These are phyloP conservation scores for Westerdykella ornata DNA, from an alignment of 2,329 filamentous ascomycete genomes.

Conservation along the genomic window DNA sequence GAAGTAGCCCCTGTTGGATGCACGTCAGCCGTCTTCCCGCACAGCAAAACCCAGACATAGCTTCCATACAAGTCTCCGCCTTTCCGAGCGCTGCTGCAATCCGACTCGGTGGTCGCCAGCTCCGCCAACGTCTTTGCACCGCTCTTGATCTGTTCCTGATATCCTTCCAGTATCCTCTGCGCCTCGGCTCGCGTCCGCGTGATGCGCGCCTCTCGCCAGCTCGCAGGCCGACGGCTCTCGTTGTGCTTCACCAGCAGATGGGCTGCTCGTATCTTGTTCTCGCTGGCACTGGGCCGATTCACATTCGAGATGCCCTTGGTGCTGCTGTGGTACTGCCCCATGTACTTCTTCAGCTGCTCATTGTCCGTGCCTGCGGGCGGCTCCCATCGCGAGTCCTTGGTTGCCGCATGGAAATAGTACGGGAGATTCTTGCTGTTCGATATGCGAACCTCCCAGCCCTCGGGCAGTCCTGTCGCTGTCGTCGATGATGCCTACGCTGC, in stretches of 20 bases:
- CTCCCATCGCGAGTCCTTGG: conserved; percentile 92
- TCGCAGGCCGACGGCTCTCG: conserved; percentile 79
- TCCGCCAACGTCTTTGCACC: conserved; percentile 58
- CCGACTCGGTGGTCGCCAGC: conserved; percentile 79
- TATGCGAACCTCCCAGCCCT: conserved; percentile 91
- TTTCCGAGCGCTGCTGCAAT: conserved; percentile 94
- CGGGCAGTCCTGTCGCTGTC: conserved; percentile 58
- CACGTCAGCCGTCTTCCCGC: conserved; percentile 7
- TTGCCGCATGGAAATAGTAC: conserved; percentile 90
- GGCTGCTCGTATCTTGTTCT: conserved; percentile 88
- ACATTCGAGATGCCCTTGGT: conserved; percentile 35
- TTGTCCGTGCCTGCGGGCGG: conserved; percentile 82
- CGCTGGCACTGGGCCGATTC: conserved; percentile 29
- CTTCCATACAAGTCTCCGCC: conserved; percentile 69
- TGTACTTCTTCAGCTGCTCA: conserved; percentile 88
- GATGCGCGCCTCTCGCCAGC: conserved; percentile 88
- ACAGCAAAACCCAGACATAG: background rate
- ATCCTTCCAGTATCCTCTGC: conserved; percentile 62
- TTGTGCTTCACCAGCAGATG: conserved; percentile 92
- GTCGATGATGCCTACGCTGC: conserved; percentile 18
- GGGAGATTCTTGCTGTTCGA: conserved; percentile 98
- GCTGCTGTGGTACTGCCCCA: conserved; percentile 77
- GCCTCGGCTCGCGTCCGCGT: conserved; percentile 86
- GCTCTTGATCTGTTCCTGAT: conserved; percentile 70
- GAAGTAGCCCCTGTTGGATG: conserved; percentile 67